phyloP scores from a whole-genome alignment of 2,329 filamentous ascomycete genomes.

The Trichophyton verrucosum region DNA sequence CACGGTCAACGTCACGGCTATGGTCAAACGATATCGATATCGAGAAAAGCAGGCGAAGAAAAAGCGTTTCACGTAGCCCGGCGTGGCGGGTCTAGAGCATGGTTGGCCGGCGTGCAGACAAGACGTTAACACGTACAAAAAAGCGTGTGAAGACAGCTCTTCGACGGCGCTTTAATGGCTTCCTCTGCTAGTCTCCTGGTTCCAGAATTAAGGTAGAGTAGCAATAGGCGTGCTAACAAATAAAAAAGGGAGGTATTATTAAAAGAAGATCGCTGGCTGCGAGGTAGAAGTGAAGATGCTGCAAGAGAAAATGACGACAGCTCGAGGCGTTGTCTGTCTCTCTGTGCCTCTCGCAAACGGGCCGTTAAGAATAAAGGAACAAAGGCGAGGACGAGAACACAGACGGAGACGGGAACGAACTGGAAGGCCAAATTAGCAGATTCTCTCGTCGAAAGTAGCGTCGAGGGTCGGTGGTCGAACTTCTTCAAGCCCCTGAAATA shows the following conservation, averaged over 20 bases:
- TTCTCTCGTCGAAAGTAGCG: background rate
- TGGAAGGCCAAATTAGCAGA: background rate
- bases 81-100: conserved; percentile 1
- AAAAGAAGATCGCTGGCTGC: background rate
- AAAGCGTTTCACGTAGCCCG: background rate
- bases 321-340: background rate
- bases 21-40: conserved; percentile 1
- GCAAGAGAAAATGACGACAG: background rate
- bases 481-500: conserved; percentile 1
- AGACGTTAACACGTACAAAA: background rate
- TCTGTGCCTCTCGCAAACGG: background rate
- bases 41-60: background rate
- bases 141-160: background rate
- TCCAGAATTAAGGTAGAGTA: background rate
- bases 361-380: conserved; percentile 1
- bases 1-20: conserved; percentile 3
- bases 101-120: background rate
- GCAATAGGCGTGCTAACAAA: background rate
- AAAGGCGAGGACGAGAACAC: background rate
- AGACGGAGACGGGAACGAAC: background rate
- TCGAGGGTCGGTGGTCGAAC: background rate
- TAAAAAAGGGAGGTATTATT: background rate
- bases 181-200: background rate
- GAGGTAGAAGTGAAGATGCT: background rate
- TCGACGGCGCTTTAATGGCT: background rate